Base-by-base conservation (phyloP, 140 eudicot species). In the Ambrosia hybrid region DNA sequence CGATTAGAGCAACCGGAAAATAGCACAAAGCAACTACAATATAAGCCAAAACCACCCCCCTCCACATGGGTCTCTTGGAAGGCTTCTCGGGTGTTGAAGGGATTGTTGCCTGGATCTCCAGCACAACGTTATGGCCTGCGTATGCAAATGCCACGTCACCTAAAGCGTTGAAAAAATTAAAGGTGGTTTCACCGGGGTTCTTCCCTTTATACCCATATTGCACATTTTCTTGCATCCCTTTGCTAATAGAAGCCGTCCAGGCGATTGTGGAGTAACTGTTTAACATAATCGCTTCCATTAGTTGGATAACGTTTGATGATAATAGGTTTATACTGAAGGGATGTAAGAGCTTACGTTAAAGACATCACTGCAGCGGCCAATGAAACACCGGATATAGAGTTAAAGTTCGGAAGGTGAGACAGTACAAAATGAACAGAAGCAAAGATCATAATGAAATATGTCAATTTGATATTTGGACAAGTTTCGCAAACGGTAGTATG, bases 31-130 rank as follows among this genome's bases (percentile, higher is more conserved):
- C 26, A 0, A 21, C 26, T 21, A 21, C 26, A 21, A 21, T 21
- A 21, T 21, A 21, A 21, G 26, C 26, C 26, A 21, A 21, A 21
- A 21, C 26, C 26, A 21, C 26, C 26, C 26, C 95, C 68, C 62
- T 85, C 97, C 95, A 88, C 97, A 91, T 87, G 34, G 97, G 92
- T 46, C 79, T 86, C 80, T 91, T 91, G 21, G 95, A 91, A 65
- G 95, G 97, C 84, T 83, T 88, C 62, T 84, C 91, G 0, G 97
- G 93, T 11, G 97, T 86, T 2, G 96, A 91, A 70, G 96, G 97
- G 59, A 86, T 86, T 3, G 97, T 91, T 39, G 96, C 97, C 65
- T 91, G 97, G 12, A 91, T 91, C 55, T 88, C 96, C 66, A 91
- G 71, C 52, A 91, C 97, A 65, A 88, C 97, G 58, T 91, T 91